A percentile compares a stretch with the other conserved stretches of the same genome.
These are phyloP conservation scores for Psilocybe mexicana DNA, from an alignment of 1,284 basidiomycete genomes.

Conservation along the genomic window DNA sequence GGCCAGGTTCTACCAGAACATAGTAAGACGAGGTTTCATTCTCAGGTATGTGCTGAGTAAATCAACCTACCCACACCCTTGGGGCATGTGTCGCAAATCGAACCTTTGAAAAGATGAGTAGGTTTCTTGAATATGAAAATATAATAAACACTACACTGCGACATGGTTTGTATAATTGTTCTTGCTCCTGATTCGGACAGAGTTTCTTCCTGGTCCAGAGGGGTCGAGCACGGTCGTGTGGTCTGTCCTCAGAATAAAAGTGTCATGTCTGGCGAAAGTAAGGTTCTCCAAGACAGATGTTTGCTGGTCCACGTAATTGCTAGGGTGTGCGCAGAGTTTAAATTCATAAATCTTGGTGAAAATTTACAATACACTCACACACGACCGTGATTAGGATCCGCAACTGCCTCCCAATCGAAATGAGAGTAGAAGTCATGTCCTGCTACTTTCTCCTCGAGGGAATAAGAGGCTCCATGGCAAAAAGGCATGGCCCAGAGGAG, in stretches of 20 bases:
- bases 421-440: not conserved
- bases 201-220: constrained; percentile 31
- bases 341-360: not conserved
- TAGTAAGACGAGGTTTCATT: not conserved
- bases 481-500: not conserved
- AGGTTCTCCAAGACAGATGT: constrained; percentile 31
- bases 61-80: constrained; percentile 29
- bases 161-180: constrained; percentile 28
- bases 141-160: constrained; percentile 21
- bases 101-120: constrained; percentile 19
- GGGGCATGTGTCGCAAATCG: constrained; percentile 31
- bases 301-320: constrained; percentile 34
- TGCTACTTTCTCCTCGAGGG: not conserved
- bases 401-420: not conserved
- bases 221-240: constrained; percentile 36
- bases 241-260: constrained; percentile 42
- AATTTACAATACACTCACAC: not conserved
- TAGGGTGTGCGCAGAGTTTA: not conserved
- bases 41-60: not conserved
- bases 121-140: not conserved
- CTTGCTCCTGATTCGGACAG: constrained; percentile 28
- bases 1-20: constrained; percentile 26
- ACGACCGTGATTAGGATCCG: not conserved
- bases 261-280: constrained; percentile 29
- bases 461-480: not conserved